A percentile compares a stretch with the other conserved stretches of the same genome.
phyloP scores from a whole-genome alignment of 2,329 filamentous ascomycete genomes.

The Aspergillus puulaauensis region DNA sequence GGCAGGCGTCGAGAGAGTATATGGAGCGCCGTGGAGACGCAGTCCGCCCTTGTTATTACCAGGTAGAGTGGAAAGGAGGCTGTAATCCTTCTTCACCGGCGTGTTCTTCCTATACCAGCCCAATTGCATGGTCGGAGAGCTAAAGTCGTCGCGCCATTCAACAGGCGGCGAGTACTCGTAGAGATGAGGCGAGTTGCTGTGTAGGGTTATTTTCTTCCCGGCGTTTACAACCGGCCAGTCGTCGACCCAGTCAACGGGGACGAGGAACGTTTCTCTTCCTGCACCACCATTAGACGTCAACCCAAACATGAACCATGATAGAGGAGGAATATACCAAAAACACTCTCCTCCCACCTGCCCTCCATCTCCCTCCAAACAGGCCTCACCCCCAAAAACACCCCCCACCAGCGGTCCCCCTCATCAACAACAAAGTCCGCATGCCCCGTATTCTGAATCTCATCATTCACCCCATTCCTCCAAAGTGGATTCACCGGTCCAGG shows the following conservation, averaged over 20 bases:
- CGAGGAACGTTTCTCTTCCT: conserved; percentile 53
- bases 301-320: neutral
- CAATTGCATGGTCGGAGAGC: conserved; percentile 20
- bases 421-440: conserved; percentile 53
- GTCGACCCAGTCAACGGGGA: conserved; percentile 51
- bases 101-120: conserved; percentile 47
- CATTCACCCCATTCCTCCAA: conserved; percentile 50
- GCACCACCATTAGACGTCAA: neutral
- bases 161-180: conserved; percentile 17
- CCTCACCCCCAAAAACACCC: conserved; percentile 49
- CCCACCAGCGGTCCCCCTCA: conserved; percentile 48
- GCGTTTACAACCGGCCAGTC: conserved; percentile 55
- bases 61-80: conserved; percentile 37
- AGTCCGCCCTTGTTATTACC: conserved; percentile 40
- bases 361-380: conserved; percentile 30
- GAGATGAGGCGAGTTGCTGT: conserved; percentile 19
- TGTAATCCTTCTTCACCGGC: conserved; percentile 49
- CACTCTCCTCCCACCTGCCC: conserved; percentile 38
- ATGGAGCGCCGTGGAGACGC: conserved; percentile 54
- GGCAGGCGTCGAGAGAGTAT: conserved; percentile 51
- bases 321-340: conserved; percentile 37
- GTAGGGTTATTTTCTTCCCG: conserved; percentile 45
- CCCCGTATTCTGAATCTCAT: conserved; percentile 53
- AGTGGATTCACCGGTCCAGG: conserved; percentile 59
- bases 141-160: conserved; percentile 40